Evolutionary conservation across 306 rosid genomes (phyloP), one percentile per base, ranked within the genome.

Genomic region (Vigna mungo): DNA sequence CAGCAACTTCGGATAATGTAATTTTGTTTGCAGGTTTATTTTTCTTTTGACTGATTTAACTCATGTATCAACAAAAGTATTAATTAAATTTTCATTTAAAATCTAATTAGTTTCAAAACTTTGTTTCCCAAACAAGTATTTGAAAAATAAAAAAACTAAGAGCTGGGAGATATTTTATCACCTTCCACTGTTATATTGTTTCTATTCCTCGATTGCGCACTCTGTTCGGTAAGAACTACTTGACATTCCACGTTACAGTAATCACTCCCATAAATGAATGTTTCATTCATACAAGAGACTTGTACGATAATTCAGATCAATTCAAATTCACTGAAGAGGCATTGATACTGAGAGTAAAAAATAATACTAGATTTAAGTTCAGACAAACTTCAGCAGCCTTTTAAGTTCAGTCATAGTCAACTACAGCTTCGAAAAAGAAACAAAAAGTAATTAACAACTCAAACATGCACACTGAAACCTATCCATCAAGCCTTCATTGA

Each of bases 331-430:
- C 65, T 21, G 53, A 58, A 15, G 37, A 65, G 13, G 53, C 51
- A 9, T 67, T 21, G 39, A 34, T 9, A 2, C 27, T 14, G 30
- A 43, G 6, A 47, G 25, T 17, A 36, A 58, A 27, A 8, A 76
- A 14, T 15, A 30, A 30, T 15, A 34, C 54, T 4, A 49, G 64
- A 20, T 62, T 37, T 37, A 80, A 25, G 52, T 51, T 69, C 77
- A 23, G 20, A 27, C 73, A 59, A 25, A 48, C 77, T 68, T 68
- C 49, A 47, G 48, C 9, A 44, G 30, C 62, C 56, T 78, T 56
- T 59, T 20, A 36, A 20, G 72, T 70, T 70, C 82, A 47, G 34
- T 62, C 51, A 18, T 18, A 47, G 52, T 58, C 76, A 66, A 76
- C 18, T 61, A 61, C 52, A 44, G 62, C 55, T 27, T 41, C 12